Evolutionary conservation across 2,329 filamentous ascomycete genomes (phyloP), one percentile per base, ranked within the genome.

Genomic region (Venturia asperata): DNA sequence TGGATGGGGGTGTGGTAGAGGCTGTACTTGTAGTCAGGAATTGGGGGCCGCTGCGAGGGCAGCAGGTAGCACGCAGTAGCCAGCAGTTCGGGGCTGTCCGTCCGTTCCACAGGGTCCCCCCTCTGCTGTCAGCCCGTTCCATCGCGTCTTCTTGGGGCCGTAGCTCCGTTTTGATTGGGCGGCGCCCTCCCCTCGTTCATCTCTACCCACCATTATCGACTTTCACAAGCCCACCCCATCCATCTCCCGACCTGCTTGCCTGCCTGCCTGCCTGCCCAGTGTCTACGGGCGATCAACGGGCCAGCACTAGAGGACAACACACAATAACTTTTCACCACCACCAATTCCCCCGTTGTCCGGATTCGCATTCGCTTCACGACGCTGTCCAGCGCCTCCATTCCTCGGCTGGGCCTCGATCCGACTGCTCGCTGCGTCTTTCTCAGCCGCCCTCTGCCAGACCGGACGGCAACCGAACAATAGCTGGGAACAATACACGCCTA

Each of bases 91-190:
- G 24, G n/a, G 45, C 45, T 21, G 27, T 55, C 49, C 15, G 3
- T 9, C 5, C 30, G 9, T 7, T 58, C 15, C 5, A 58, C 52
- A 37, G 52, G 15, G 52, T 34, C 30, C 27, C 52, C 19, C 15
- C 15, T 58, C 52, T 34, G 52, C 52, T 58, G 27, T 58, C 52
- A 37, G 52, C 52, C 30, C 21, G 30, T 37, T n/a, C 52, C 52
- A 37, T 37, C 24, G 52, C 24, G 7, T 58, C 11, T 37, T 34
- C n/a, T 34, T 9, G 9, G 34, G 13, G 11, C 7, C 24, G 49
- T 34, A 37, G 27, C 24, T 27, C 11, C 30, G 30, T 9, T 11
- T 37, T 58, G 17, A 58, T 58, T 56, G 49, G 49, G 49, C 15
- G 45, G 24, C 17, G 4, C 15, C 30, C 9, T 9, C 15, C 30